Evolutionary conservation across 305 asterid species (phyloP), one percentile per base, ranked within the genome.

Genomic region (Solanum hybrid): DNA sequence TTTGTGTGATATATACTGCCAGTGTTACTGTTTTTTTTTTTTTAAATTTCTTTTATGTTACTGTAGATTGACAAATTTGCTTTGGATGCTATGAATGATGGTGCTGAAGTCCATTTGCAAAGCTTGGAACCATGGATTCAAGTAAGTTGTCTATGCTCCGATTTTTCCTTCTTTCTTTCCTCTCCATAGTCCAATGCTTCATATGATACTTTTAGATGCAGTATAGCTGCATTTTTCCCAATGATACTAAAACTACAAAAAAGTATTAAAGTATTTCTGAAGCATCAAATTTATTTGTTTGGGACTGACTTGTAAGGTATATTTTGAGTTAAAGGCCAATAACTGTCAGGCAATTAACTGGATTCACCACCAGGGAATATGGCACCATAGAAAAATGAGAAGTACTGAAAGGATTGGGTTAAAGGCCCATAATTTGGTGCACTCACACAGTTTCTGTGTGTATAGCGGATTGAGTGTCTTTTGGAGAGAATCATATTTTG

Each of bases 81-180:
- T 89, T 91, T 96, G 96, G 99, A 97, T 91, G 93, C 96, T 60
- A 94, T 96, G 94, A 95, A 89, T 91, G 98, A 96, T 81, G 95
- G 94, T 38, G 99, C 98, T 24, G 99, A 96, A 92, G 96, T 96
- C 92, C 96, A 94, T 93, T 86, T 97, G 79, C 98, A 95, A 95
- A 96, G 96, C 95, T 92, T 97, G 96, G 99, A 97, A 92, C 99
- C 97, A 86, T 96, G 99, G 99, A 91, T 97, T 91, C 98, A 95
- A 96, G 99, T 97, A 86, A 89, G 82, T 32, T 64, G 60, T 78
- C 82, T 38, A 85, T 72, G 24, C 29, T 85, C 66, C 75, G 69
- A 7, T 78, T 77, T 88, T 89, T 7, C 90, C 35, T 38, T 87
- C 66, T 89, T 85, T 77, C 32, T 90, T 56, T 36, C 72, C 89